Base-by-base conservation (phyloP, 108 stramenopile species). In the Nitzschia inconspicua region DNA sequence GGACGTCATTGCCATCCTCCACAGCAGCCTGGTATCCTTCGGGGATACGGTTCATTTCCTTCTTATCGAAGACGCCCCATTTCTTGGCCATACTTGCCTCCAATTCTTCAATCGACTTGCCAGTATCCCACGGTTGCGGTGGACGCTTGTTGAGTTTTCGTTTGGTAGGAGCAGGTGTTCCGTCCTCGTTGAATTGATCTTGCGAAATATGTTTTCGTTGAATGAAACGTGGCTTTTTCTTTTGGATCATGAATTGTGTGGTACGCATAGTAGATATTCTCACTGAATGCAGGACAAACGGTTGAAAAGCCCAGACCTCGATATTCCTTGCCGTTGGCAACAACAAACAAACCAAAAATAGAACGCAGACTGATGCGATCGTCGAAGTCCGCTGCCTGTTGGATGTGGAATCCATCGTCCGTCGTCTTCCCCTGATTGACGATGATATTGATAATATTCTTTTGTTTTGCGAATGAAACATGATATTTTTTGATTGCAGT, bases 91-190 rank as follows among this genome's bases (percentile, higher is more conserved):
- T 72, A 62, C 57, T 73, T 18, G 71, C 42, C 70, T 91, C 89
- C 34, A 91, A 51, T 52, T 87, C 85, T 50, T 91, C 89, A 32
- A 91, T 81, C n/a, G 85, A 87, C 48, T 85, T 81, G 13, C 35
- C 51, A 6, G 76, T 44, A 20, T 50, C 37, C 72, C 72, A 71
- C 3, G 54, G 47, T 26, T 51, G 47, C n/a, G 31, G 27, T 51
- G 9, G 19, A 8, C 34, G 36, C 13, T 63, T 61, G 34, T 47
- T 30, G 54, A 31, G 35, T 7, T 24, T 43, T 2, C 37, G 36
- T 9, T 20, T 44, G 42, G 9, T 27, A 22, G 20, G 39, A 29
- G 9, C 34, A 36, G 19, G 16, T 18, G 35, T 36, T 36, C 2
- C 27, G 13, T 2, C 53, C 35, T 54, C 0, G 20, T 54, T 41